These are phyloP conservation scores for Diophrys appendiculata DNA, from an alignment of 73 alveolate genomes.

Conservation along the genomic window DNA sequence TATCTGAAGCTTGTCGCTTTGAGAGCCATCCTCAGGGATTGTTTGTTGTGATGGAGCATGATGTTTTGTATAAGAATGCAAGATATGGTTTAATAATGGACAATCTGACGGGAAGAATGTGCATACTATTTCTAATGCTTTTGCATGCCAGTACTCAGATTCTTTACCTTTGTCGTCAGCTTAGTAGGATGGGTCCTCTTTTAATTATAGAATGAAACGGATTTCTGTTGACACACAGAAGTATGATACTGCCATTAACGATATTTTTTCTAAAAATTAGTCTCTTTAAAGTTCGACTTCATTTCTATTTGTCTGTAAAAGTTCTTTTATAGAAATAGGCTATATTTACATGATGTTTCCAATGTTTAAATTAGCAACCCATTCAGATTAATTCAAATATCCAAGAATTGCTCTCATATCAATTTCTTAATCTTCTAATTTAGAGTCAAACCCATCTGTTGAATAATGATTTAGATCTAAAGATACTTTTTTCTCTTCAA, in stretches of 20 bases:
- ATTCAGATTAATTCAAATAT: conserved; percentile 65
- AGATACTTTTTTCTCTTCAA: conserved; percentile 17
- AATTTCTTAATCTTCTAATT: conserved; percentile 16
- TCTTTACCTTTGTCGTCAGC: conserved; percentile 29
- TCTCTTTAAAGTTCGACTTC: conserved; percentile 81
- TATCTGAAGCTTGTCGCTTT: conserved; percentile 29
- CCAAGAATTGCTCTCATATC: conserved; percentile 66
- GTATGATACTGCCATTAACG: conserved; percentile 73
- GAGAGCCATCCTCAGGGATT: conserved; percentile 52
- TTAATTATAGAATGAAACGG: conserved; percentile 58
- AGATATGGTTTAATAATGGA: conserved; percentile 80
- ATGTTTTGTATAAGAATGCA: conserved; percentile 77
- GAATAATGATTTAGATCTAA: neutral
- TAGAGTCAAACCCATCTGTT: too few species aligned
- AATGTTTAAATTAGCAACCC: conserved; percentile 77
- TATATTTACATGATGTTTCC: conserved; percentile 84
- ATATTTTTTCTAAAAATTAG: conserved; percentile 78
- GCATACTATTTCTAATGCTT: conserved; percentile 74
- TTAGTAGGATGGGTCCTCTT: conserved; percentile 21
- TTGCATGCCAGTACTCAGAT: conserved; percentile 84
- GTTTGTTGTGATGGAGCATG: conserved; percentile 68
- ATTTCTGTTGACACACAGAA: conserved; percentile 86
- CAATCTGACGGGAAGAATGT: conserved; percentile 83
- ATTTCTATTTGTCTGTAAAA: conserved; percentile 67
- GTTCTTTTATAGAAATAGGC: conserved; percentile 72